Evolutionary conservation across 768 basidiomycete genomes (phyloP).

Genomic region (Pulveroboletus sp.): DNA sequence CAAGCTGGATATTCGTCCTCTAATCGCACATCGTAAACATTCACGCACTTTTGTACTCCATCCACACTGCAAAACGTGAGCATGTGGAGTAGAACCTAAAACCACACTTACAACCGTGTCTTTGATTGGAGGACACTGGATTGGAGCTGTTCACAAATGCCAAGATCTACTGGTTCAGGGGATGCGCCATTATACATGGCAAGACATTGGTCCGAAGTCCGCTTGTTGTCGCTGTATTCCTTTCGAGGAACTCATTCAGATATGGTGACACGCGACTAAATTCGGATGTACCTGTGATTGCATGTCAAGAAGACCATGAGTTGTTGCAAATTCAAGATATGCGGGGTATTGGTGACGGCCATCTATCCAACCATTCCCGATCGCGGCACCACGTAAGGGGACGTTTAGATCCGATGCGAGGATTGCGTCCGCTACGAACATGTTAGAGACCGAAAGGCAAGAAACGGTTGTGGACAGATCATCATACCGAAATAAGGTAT

Average conservation of each 20-base stretch:
- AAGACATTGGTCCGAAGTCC: conserved; percentile 59
- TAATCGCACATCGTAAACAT: conserved; percentile 93
- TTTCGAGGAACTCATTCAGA: conserved; percentile 29
- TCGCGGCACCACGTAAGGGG: conserved; percentile 76
- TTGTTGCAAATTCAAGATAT: conserved; percentile 82
- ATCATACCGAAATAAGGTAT: conserved; percentile 88
- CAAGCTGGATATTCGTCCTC: conserved; percentile 84
- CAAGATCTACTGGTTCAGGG: conserved; percentile 56
- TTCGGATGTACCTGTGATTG: conserved; percentile 55
- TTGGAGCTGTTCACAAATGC: conserved; percentile 61
- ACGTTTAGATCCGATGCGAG: conserved; percentile 57
- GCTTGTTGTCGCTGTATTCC: conserved; percentile 61
- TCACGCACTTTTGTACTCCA: conserved; percentile 75
- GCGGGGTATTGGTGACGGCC: conserved; percentile 83
- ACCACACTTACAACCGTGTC: conserved; percentile 19
- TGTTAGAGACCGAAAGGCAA: conserved; percentile 1
- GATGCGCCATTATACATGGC: conserved; percentile 34
- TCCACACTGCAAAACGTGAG: conserved; percentile 48
- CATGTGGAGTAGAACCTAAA: not conserved
- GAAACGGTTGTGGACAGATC: not conserved
- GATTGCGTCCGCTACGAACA: conserved; percentile 66
- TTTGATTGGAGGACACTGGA: conserved; percentile 35
- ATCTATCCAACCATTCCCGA: conserved; percentile 99
- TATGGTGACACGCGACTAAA: not conserved
- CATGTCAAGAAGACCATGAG: conserved; percentile 73